phyloP scores from a whole-genome alignment of 2,329 filamentous ascomycete genomes.

The Aspergillus sp. region DNA sequence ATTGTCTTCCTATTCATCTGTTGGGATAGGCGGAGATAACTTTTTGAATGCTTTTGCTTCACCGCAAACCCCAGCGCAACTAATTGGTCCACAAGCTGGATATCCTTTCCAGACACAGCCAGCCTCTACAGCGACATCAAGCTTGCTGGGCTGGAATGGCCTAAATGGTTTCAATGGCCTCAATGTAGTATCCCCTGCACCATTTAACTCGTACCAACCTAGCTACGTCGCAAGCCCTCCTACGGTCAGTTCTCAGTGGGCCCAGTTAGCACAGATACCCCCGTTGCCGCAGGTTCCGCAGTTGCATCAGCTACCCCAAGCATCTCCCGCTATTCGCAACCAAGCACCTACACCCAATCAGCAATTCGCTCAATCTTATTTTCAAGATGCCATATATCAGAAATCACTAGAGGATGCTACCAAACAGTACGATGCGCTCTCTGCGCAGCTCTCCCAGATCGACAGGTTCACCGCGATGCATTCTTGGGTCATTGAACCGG shows the following conservation, averaged over 20 bases:
- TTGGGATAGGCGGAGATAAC: background rate
- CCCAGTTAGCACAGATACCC: background rate
- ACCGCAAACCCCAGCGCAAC: conserved; percentile 17
- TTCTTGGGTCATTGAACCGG: conserved; percentile 36
- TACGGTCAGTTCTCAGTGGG: conserved; percentile 3
- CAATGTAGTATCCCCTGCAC: background rate
- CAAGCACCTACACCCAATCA: conserved; percentile 12
- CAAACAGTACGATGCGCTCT: conserved; percentile 31
- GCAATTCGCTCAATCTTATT: conserved; percentile 6
- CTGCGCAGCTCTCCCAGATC: conserved; percentile 34
- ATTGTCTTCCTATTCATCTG: background rate
- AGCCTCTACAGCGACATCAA: conserved; percentile 8
- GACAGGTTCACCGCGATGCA: conserved; percentile 42
- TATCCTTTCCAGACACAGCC: conserved; percentile 16
- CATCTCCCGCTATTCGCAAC: background rate
- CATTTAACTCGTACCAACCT: conserved; percentile 2
- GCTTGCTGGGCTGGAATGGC: conserved; percentile 11
- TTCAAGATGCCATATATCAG: conserved; percentile 17
- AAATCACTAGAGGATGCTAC: conserved; percentile 30
- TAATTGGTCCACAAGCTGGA: conserved; percentile 12
- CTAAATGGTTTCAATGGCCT: conserved; percentile 11
- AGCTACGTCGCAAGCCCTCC: background rate
- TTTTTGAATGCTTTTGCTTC: conserved; percentile 16
- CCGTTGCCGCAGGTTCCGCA: background rate
- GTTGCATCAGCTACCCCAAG: conserved; percentile 4